phyloP scores from a whole-genome alignment of 23 red algal genomes.

The Gracilaria domingensis region DNA sequence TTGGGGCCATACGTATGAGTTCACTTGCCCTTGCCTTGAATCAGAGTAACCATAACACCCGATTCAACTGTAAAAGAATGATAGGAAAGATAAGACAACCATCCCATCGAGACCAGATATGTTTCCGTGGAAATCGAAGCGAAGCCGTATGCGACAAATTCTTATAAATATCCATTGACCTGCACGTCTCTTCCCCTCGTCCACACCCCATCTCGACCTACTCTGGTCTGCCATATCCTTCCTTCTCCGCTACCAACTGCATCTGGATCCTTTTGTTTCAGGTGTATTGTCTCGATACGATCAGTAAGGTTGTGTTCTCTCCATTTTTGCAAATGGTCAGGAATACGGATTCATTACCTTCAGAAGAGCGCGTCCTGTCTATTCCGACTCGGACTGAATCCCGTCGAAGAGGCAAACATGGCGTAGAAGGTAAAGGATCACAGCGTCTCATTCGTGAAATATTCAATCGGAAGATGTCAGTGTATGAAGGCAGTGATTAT shows the following conservation, averaged over 20 bases:
- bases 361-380: neutral
- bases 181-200: too few species aligned
- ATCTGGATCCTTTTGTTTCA: too few species aligned
- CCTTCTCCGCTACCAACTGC: too few species aligned
- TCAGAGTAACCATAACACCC: neutral
- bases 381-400: constrained; percentile 1
- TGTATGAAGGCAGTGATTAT: neutral
- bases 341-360: neutral
- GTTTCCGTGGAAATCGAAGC: too few species aligned
- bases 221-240: too few species aligned
- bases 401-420: neutral
- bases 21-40: neutral
- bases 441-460: constrained; percentile 19
- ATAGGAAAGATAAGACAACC: too few species aligned
- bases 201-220: too few species aligned
- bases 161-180: neutral
- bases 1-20: neutral
- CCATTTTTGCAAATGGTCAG: too few species aligned
- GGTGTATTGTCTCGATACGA: too few species aligned
- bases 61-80: too few species aligned
- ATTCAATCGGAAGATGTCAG: constrained; percentile 20
- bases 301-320: too few species aligned
- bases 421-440: neutral
- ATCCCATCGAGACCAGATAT: too few species aligned
- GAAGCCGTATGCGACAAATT: neutral